Percentiles rank a stretch among this genome's conserved stretches.
phyloP scores from a whole-genome alignment of 1,284 basidiomycete genomes.

The Volvariella volvacea region DNA sequence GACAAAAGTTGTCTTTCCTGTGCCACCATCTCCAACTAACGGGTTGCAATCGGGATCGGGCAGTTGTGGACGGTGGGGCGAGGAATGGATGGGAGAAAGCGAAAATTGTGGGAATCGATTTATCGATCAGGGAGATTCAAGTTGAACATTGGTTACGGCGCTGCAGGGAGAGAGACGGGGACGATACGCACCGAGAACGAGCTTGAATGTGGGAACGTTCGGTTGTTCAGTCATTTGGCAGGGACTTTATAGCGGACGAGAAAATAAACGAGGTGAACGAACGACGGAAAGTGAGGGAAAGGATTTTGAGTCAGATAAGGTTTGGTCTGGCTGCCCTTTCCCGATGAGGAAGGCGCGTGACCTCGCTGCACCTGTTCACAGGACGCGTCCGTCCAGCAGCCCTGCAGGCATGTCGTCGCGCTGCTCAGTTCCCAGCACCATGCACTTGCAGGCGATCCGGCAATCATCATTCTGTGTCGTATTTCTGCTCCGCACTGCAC shows the following conservation, averaged over 20 bases:
- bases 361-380: too few relatives aligned
- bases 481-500: too few relatives aligned
- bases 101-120: constrained; percentile 19
- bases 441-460: too few relatives aligned
- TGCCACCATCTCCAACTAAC: constrained; percentile 95
- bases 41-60: constrained; percentile 18
- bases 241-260: constrained; percentile 16
- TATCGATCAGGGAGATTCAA: constrained; percentile 25
- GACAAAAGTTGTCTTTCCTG: constrained; percentile 97
- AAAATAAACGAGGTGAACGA: constrained; percentile 15
- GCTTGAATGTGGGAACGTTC: constrained; percentile 98
- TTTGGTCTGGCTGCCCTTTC: constrained; percentile 27
- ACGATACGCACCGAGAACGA: constrained; percentile 80
- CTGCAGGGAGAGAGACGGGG: constrained; percentile 11
- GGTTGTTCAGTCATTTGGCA: constrained; percentile 15
- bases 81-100: constrained; percentile 8
- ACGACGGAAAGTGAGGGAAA: constrained; percentile 20
- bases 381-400: too few relatives aligned
- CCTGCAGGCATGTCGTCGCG: too few relatives aligned
- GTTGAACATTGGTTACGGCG: constrained; percentile 21
- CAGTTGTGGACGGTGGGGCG: constrained; percentile 10
- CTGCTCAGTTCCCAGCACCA: too few relatives aligned
- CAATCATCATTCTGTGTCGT: too few relatives aligned
- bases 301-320: constrained; percentile 34
- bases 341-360: constrained; percentile 18